Conservation (phyloP, 2,329 filamentous ascomycete genomes). For the Ophiostoma australiae region DNA sequence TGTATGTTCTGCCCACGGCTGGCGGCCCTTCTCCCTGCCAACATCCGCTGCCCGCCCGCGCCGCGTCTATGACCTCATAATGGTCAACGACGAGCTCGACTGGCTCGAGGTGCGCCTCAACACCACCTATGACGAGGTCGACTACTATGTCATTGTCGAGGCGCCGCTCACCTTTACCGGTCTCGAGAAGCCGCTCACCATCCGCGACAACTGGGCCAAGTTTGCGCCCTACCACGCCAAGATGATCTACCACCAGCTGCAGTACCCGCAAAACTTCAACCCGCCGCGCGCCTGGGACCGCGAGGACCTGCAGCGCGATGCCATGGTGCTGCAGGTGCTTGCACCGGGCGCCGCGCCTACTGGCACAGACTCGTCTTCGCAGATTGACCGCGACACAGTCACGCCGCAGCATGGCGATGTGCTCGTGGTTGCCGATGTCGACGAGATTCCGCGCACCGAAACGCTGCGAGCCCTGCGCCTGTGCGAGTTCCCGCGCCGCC, state of each 20-base stretch:
- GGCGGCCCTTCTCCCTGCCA: conserved; percentile 34
- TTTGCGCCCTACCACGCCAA: conserved; percentile 53
- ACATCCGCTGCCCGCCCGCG: conserved; percentile 31
- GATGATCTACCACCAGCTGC: conserved; percentile 55
- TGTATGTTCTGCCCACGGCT: conserved; percentile 39
- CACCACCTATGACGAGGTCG: conserved; percentile 53
- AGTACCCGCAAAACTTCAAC: conserved; percentile 41
- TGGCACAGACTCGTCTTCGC: neutral
- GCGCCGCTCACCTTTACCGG: conserved; percentile 55
- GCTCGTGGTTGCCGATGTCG: conserved; percentile 55
- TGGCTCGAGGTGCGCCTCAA: conserved; percentile 61
- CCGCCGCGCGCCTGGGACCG: conserved; percentile 44
- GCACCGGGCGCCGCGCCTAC: neutral
- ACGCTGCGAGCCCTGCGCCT: conserved; percentile 46
- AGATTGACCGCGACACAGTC: conserved; percentile 30
- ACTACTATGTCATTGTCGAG: conserved; percentile 63
- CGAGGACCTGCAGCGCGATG: conserved; percentile 49
- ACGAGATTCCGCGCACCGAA: conserved; percentile 54
- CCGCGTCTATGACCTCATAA: conserved; percentile 57
- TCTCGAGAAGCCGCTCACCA: conserved; percentile 48
- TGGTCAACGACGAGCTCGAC: conserved; percentile 60
- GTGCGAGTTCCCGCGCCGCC: conserved; percentile 49
- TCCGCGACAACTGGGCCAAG: conserved; percentile 48
- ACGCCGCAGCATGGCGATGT: conserved; percentile 46
- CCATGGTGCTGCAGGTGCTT: conserved; percentile 54